Conservation (phyloP, 75 land plant species). For the Sequoiadendron giganteum region DNA sequence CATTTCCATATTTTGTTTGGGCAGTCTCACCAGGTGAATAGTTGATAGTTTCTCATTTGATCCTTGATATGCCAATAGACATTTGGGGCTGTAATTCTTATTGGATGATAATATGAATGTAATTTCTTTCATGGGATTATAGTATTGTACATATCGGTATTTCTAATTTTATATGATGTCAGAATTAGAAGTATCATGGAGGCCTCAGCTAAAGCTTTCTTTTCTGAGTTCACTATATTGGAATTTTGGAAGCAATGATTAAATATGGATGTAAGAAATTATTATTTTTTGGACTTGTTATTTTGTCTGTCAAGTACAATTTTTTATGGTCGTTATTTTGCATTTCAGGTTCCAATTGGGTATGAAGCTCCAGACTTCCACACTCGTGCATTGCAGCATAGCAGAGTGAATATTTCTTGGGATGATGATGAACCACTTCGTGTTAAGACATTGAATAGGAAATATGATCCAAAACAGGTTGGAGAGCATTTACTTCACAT, state of each 20-base stretch:
- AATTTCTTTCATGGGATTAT: neutral
- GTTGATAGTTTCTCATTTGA: neutral
- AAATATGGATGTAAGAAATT: neutral
- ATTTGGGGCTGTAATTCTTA: neutral
- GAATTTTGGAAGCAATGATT: neutral
- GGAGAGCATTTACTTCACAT: conserved; percentile 10
- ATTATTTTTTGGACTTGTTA: neutral
- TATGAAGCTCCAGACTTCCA: conserved; percentile 64
- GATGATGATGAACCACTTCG: conserved; percentile 88
- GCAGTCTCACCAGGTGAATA: neutral
- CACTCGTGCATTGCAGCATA: conserved; percentile 82
- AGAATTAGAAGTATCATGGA: neutral
- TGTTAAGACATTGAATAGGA: conserved; percentile 54
- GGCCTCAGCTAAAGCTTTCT: neutral
- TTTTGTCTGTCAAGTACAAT: neutral
- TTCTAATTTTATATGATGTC: neutral
- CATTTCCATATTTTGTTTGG: neutral
- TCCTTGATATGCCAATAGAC: neutral
- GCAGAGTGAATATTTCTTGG: conserved; percentile 66
- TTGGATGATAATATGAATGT: neutral
- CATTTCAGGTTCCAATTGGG: conserved; percentile 45
- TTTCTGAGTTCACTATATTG: neutral
- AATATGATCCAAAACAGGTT: conserved; percentile 71
- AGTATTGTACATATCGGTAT: neutral
- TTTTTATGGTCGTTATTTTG: neutral